Conservation (phyloP, 2,329 filamentous ascomycete genomes). For the Bisporella sp. region DNA sequence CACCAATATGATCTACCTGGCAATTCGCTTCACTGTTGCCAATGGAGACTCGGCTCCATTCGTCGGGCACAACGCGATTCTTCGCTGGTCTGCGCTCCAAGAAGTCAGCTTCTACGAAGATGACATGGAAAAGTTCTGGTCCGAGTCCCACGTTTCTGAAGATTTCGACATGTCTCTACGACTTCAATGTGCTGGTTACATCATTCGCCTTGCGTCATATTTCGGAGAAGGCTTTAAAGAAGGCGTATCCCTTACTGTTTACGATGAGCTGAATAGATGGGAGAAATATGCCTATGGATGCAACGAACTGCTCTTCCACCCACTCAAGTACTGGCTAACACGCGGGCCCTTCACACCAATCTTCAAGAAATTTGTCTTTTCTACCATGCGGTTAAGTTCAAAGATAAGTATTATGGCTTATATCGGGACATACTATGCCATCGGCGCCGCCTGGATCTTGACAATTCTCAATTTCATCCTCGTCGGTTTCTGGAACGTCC, state of each 20-base stretch:
- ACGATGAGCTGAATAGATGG: conserved; percentile 65
- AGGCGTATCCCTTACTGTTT: conserved; percentile 65
- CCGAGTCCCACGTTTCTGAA: conserved; percentile 67
- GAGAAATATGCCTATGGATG: conserved; percentile 68
- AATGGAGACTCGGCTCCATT: conserved; percentile 64
- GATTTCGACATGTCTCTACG: conserved; percentile 72
- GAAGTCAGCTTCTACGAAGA: conserved; percentile 44
- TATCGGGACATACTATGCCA: conserved; percentile 54
- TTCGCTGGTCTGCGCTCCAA: conserved; percentile 61
- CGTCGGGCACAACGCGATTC: conserved; percentile 70
- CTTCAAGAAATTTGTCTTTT: conserved; percentile 52
- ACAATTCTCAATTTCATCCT: conserved; percentile 64
- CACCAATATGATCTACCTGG: conserved; percentile 69
- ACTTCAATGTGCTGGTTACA: conserved; percentile 61
- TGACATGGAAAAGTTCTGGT: conserved; percentile 60
- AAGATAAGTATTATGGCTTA: conserved; percentile 68
- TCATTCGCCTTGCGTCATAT: conserved; percentile 62
- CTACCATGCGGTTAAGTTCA: conserved; percentile 54
- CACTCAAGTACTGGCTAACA: conserved; percentile 52
- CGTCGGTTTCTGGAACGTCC: conserved; percentile 62
- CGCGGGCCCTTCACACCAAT: conserved; percentile 58
- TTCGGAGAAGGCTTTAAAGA: conserved; percentile 65
- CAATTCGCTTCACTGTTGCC: conserved; percentile 63
- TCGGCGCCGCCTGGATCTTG: conserved; percentile 58
- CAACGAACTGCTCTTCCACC: conserved; percentile 64